Base-by-base conservation (phyloP, 2,329 filamentous ascomycete genomes). In the Ploettnerulaceae sp. region DNA sequence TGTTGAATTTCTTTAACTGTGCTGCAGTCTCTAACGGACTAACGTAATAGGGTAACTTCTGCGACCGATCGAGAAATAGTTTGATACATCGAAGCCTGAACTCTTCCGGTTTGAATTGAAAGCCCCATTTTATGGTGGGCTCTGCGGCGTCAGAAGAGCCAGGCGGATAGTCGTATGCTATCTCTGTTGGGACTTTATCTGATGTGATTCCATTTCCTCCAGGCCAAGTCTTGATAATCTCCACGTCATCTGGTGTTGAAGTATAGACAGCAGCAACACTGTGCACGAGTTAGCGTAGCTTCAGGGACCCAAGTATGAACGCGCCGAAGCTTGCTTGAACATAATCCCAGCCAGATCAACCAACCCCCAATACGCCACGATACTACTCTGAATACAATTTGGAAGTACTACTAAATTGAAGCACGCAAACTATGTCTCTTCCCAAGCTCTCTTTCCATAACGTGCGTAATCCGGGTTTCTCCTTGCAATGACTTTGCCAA, bases 131-230 rank as follows among this genome's bases (percentile, higher is more conserved):
- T 37, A 79, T 61, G 1, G 61, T 74, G 5, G 77, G 72, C 6
- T 69, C 64, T 1, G 69, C 62, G n/a, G 64, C 71, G 2, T 62
- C 54, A 3, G 66, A 52, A 4, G 69, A 60, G 15, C 64, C 56
- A 41, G 67, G 61, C 43, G 69, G 65, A 24, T 69, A 65, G 48
- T 76, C 72, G 54, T 84, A 82, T 44, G 71, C 67, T 47, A 90
- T 83, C 64, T 90, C 86, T 11, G 85, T 89, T 1, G 86, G 86
- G 2, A 90, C 86, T 71, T 91, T 91, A 70, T 91, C 86, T 26
- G 84, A 89, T n/a, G 86, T 89, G 67, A 90, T 88, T 58, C 85
- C 85, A 61, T 90, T 89, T 21, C 84, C 84, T 20, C 86, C 86
- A 0, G 86, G 86, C 86, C 86, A 91, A 11, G 79, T 84, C 69